These are phyloP conservation scores for Thermothelomyces thermophilus DNA, from an alignment of 2,329 filamentous ascomycete species.

Conservation along the genomic window DNA sequence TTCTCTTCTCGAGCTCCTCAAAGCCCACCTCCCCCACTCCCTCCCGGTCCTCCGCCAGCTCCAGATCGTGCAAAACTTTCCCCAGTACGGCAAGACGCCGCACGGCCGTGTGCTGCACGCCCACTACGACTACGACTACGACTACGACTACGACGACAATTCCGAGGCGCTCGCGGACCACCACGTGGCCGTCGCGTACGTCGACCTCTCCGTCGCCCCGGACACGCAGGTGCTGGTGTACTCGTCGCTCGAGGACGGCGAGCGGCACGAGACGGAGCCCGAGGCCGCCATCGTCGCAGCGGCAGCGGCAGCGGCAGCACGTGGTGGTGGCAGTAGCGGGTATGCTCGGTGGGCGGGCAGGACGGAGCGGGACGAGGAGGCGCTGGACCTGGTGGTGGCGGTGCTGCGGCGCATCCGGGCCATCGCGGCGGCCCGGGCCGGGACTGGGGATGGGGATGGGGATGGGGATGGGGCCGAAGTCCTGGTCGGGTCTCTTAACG, in stretches of 20 bases:
- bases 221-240: constrained; percentile 63
- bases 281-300: background rate
- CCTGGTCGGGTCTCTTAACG: constrained; percentile 37
- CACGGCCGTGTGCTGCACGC: constrained; percentile 39
- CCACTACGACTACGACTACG: constrained; percentile 16
- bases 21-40: constrained; percentile 48
- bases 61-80: constrained; percentile 45
- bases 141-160: background rate
- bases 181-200: constrained; percentile 50
- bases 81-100: constrained; percentile 36
- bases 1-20: constrained; percentile 42
- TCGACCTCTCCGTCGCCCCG: constrained; percentile 53
- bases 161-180: too few species aligned
- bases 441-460: too few species aligned
- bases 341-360: background rate
- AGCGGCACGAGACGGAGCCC: constrained; percentile 30
- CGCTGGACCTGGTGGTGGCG: constrained; percentile 26
- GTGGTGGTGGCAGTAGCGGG: too few species aligned
- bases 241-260: constrained; percentile 41
- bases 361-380: background rate
- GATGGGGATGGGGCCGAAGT: background rate
- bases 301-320: too few species aligned
- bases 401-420: constrained; percentile 26
- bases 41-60: constrained; percentile 57
- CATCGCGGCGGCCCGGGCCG: constrained; percentile 22